Percentiles rank a stretch among this genome's conserved stretches.
Conservation (phyloP, 306 rosid genomes). For the Lupinus albus region DNA sequence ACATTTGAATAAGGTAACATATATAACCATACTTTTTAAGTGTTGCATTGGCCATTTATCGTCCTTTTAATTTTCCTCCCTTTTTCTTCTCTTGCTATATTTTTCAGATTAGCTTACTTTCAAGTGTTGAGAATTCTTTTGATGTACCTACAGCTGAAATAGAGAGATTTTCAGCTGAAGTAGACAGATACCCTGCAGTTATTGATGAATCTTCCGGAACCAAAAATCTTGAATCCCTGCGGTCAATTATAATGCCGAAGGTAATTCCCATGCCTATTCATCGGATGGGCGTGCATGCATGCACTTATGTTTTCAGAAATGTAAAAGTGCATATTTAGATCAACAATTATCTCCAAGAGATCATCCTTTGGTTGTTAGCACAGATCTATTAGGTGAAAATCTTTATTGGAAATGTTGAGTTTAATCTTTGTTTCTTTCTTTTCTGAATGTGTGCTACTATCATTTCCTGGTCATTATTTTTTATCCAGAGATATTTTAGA, state of each 20-base stretch:
- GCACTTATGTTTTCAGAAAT: not conserved
- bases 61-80: conserved; percentile 38
- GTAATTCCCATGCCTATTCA: conserved; percentile 48
- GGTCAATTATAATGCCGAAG: conserved; percentile 65
- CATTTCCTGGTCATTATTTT: conserved; percentile 27
- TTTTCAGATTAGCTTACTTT: conserved; percentile 80
- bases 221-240: conserved; percentile 56
- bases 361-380: conserved; percentile 19
- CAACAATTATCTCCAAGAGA: conserved; percentile 17
- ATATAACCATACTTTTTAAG: conserved; percentile 7
- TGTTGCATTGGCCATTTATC: conserved; percentile 20
- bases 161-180: conserved; percentile 13
- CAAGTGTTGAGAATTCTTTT: conserved; percentile 68
- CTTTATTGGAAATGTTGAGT: conserved; percentile 13
- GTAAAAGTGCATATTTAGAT: conserved; percentile 32
- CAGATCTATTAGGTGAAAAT: conserved; percentile 17
- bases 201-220: conserved; percentile 35
- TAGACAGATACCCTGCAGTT: no score
- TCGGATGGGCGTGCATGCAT: conserved; percentile 17
- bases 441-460: conserved; percentile 4
- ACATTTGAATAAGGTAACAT: conserved; percentile 67
- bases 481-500: no score
- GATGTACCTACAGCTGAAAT: conserved; percentile 64
- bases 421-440: conserved; percentile 20
- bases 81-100: not conserved